A percentile compares a stretch with the other conserved stretches of the same genome.
Conservation (phyloP, 768 basidiomycete genomes). For the Serendipita sp. region DNA sequence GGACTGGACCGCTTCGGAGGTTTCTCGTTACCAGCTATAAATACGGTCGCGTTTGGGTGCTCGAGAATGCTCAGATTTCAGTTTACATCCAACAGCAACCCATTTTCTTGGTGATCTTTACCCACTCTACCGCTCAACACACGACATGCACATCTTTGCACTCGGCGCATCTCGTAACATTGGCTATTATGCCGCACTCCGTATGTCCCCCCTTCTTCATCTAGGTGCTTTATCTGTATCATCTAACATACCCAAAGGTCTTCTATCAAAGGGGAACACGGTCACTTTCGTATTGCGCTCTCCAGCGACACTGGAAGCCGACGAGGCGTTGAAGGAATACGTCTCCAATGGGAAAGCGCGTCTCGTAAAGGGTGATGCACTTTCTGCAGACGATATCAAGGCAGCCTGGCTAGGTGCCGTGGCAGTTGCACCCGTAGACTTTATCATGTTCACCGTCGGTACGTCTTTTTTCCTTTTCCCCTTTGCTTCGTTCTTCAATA, state of each 20-base stretch:
- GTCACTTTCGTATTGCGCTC: conserved; percentile 50
- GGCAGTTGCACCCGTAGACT: conserved; percentile 26
- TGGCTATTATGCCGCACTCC: conserved; percentile 20
- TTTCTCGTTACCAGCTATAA: too few species aligned
- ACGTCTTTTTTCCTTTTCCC: conserved; percentile 12
- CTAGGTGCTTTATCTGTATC: too few species aligned
- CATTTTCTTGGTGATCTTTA: too few species aligned
- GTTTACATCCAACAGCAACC: too few species aligned
- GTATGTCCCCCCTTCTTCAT: conserved; percentile 5
- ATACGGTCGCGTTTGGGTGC: too few species aligned
- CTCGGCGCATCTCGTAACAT: conserved; percentile 27
- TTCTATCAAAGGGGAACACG: conserved; percentile 32
- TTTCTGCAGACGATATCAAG: conserved; percentile 33
- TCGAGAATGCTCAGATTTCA: too few species aligned
- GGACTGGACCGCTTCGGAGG: too few species aligned
- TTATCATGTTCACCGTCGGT: conserved; percentile 49
- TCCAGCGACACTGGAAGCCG: conserved; percentile 34
- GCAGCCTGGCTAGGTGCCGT: conserved; percentile 28
- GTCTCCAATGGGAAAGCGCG: conserved; percentile 35
- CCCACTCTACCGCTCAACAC: not conserved
- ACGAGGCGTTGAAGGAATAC: conserved; percentile 35
- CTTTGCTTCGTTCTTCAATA: too few species aligned
- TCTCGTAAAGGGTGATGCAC: conserved; percentile 45
- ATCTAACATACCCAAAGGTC: conserved; percentile 15
- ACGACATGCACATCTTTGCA: conserved; percentile 19